phyloP scores from a whole-genome alignment of 2,329 filamentous ascomycete species.

The Phaeomoniella chlamydospora region DNA sequence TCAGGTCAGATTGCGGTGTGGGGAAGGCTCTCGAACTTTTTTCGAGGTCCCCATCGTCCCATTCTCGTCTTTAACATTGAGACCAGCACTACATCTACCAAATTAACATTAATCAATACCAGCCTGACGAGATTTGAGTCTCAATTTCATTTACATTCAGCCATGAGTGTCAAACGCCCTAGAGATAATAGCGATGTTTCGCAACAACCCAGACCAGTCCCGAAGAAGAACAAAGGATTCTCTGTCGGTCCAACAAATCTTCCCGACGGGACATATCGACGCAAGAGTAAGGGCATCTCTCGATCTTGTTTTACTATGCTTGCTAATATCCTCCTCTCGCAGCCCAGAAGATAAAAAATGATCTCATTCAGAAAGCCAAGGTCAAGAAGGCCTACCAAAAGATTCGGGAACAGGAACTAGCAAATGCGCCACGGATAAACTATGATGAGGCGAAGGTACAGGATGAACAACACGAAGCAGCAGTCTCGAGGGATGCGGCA shows the following conservation, averaged over 20 bases:
- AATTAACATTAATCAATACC: too few relatives aligned
- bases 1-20: too few relatives aligned
- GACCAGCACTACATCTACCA: too few relatives aligned
- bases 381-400: slow-evolving; percentile 87
- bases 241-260: slow-evolving; percentile 78
- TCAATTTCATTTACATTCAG: too few relatives aligned
- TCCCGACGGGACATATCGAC: slow-evolving; percentile 74
- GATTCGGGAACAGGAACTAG: slow-evolving; percentile 51
- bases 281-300: slow-evolving; percentile 45
- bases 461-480: slow-evolving; percentile 9
- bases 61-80: too few relatives aligned
- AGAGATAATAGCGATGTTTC: slow-evolving; percentile 25
- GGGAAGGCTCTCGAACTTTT: too few relatives aligned
- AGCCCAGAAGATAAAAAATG: slow-evolving; percentile 82
- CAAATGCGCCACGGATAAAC: slow-evolving; percentile 14
- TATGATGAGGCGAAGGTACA: slow-evolving; percentile 3
- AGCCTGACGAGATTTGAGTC: too few relatives aligned
- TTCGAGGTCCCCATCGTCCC: too few relatives aligned
- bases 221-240: slow-evolving; percentile 57
- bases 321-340: too few relatives aligned
- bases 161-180: slow-evolving; percentile 48
- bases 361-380: slow-evolving; percentile 83
- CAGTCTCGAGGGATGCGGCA: slow-evolving; percentile 18
- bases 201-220: slow-evolving; percentile 13
- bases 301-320: slow-evolving; percentile 1